Evolutionary conservation across 2,329 filamentous ascomycete genomes (phyloP).

Genomic region (Ceratocystiopsis minuta): DNA sequence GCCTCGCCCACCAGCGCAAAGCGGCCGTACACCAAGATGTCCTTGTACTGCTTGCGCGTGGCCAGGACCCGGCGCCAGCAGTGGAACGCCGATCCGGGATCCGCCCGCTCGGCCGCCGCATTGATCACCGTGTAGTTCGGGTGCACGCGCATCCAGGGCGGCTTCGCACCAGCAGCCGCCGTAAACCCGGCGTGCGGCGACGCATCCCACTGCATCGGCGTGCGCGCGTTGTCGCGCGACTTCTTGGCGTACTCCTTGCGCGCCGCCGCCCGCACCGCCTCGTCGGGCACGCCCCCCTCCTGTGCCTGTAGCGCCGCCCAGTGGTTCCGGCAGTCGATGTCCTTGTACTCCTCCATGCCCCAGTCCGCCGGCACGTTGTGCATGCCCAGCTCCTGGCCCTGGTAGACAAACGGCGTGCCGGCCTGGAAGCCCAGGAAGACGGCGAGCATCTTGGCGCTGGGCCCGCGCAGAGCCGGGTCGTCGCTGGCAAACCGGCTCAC

Average conservation of each 20-base stretch:
- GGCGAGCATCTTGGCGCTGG: conserved; percentile 34
- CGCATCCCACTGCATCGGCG: conserved; percentile 49
- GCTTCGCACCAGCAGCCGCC: conserved; percentile 15
- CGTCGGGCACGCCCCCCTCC: conserved; percentile 13
- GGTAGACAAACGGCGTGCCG: conserved; percentile 39
- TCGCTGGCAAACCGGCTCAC: conserved; percentile 34
- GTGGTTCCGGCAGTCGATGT: conserved; percentile 28
- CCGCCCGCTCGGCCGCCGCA: conserved; percentile 27
- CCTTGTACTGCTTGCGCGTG: conserved; percentile 35
- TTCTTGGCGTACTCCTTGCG: conserved; percentile 15
- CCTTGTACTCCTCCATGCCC: conserved; percentile 27
- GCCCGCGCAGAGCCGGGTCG: conserved; percentile 20
- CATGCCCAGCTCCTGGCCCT: conserved; percentile 45
- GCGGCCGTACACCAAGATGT: conserved; percentile 42
- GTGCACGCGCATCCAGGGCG: conserved; percentile 44
- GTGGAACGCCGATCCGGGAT: conserved; percentile 31
- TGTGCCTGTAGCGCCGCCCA: background rate
- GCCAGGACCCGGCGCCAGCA: conserved; percentile 42
- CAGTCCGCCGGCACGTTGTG: conserved; percentile 31
- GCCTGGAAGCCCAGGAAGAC: conserved; percentile 27
- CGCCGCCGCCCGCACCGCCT: conserved; percentile 20
- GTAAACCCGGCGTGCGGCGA: conserved; percentile 39
- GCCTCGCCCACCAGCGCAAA: conserved; percentile 18
- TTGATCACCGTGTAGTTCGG: conserved; percentile 38
- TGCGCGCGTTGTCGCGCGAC: conserved; percentile 45